Base-by-base conservation (phyloP, 2,329 filamentous ascomycete species). In the Paecilomyces dactylethromorphus region DNA sequence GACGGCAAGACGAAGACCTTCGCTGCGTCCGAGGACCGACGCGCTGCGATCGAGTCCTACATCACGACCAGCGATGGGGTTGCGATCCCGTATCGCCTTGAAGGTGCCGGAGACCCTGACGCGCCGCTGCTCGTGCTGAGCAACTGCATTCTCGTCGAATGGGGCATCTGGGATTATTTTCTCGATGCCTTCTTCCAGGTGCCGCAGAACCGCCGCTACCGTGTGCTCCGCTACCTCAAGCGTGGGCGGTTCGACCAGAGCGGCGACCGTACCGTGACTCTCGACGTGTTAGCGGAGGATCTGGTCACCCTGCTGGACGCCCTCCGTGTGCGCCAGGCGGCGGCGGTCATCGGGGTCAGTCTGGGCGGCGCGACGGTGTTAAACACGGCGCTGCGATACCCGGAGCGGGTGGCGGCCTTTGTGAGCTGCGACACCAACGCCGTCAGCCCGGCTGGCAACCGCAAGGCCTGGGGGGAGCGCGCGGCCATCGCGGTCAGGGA, bases 161-260 rank as follows among this genome's bases (percentile, higher is more conserved):
- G 88, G 63, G 80, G 84, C 70, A 94, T 96, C 83, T 96, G 91
- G 91, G 88, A 94, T 66, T 79, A 80, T 1, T 84, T 95, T 60
- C 76, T 94, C 0, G 75, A 78, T 0, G 76, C 84, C n/a, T 81
- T 94, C 64, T 71, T 80, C 50, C 66, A 72, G 12, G 81, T 82
- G 55, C 71, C 75, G 0, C 68, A 83, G 39, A 84, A 87, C 24
- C 84, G 85, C 45, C 62, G 68, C 33, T 87, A 91, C 71, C 86
- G 89, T 56, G 82, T 95, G 63, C 78, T 96, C 1, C 87, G 91
- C 10, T 95, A 92, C 76, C 84, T 91, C 71, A 83, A 85, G 2
- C 90, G 91, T 56, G 91, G 91, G 5, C 84, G 90, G 6, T 76
- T 82, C 68, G 64, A 66, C 52, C 63, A 74, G 49, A 68, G 72